Evolutionary conservation across 768 basidiomycete genomes (phyloP).

Genomic region (Rhodotorula babjevae): DNA sequence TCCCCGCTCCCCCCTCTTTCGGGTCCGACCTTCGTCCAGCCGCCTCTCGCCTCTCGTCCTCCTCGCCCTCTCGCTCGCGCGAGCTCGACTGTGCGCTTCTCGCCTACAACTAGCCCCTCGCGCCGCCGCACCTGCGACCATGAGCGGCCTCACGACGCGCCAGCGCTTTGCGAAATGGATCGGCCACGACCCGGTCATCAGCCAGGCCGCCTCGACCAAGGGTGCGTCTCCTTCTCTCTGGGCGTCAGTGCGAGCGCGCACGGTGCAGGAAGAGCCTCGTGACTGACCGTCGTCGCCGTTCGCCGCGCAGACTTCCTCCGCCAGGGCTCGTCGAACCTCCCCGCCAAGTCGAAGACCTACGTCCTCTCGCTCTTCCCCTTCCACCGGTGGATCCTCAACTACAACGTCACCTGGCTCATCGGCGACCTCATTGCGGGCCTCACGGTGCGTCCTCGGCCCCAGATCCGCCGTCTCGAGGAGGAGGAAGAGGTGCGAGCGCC

Average conservation of each 20-base stretch:
- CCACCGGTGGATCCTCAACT: slow-evolving; percentile 33
- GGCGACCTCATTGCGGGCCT: slow-evolving; percentile 43
- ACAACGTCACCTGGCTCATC: slow-evolving; percentile 36
- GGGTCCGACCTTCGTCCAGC: too few species aligned
- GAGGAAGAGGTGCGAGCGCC: neutral
- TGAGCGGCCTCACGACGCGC: neutral
- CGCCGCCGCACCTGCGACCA: neutral
- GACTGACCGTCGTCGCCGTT: neutral
- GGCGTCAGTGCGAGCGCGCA: neutral
- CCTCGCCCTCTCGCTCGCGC: too few species aligned
- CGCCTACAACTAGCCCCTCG: too few species aligned
- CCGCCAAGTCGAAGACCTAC: neutral
- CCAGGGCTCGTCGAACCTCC: neutral
- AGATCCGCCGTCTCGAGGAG: neutral
- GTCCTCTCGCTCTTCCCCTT: slow-evolving; percentile 24
- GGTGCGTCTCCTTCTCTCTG: neutral
- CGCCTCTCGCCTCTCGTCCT: too few species aligned
- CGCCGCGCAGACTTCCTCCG: slow-evolving; percentile 9
- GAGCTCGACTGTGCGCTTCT: too few species aligned
- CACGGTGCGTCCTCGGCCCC: neutral
- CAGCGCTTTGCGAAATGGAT: slow-evolving; percentile 24
- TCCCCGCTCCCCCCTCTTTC: too few species aligned
- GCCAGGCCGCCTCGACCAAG: slow-evolving; percentile 13
- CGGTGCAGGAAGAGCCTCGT: neutral
- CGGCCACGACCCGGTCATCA: slow-evolving; percentile 25